phyloP scores from a whole-genome alignment of 495 filamentous ascomycete genomes.

The Tirmania nivea region DNA sequence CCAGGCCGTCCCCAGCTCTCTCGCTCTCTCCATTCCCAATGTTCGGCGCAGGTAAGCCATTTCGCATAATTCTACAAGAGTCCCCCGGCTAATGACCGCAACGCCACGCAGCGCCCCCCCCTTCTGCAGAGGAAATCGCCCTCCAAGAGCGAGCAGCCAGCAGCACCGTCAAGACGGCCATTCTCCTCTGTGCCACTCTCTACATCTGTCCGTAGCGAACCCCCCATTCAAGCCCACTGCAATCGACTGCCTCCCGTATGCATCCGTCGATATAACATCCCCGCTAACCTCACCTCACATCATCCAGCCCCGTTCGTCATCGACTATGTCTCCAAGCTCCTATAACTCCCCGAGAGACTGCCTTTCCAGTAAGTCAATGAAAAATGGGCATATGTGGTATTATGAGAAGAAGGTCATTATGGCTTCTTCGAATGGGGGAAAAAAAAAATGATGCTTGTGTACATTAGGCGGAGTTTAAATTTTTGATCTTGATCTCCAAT shows the following conservation, averaged over 20 bases:
- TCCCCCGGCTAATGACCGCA: slow-evolving; percentile 4
- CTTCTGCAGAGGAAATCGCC: slow-evolving; percentile 31
- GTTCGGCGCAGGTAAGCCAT: slow-evolving; percentile 27
- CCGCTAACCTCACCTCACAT: no score
- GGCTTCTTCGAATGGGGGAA: no score
- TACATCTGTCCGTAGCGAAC: slow-evolving; percentile 57
- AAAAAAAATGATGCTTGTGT: no score
- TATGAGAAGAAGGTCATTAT: slow-evolving; percentile 24
- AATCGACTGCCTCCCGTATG: neutral
- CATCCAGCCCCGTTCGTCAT: slow-evolving; percentile 55
- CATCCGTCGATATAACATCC: no score
- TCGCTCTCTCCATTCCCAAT: slow-evolving; percentile 15
- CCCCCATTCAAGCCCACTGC: neutral
- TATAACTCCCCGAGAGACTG: slow-evolving; percentile 27
- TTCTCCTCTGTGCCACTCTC: slow-evolving; percentile 42
- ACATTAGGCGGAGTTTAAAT: no score
- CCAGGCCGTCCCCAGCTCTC: no score
- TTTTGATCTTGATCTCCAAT: no score
- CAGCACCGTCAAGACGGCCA: slow-evolving; percentile 39
- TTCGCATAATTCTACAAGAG: neutral
- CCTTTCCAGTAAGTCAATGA: neutral
- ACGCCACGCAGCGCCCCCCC: slow-evolving; percentile 28
- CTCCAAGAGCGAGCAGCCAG: slow-evolving; percentile 49
- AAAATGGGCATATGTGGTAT: neutral
- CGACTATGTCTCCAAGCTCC: slow-evolving; percentile 51